A percentile compares a stretch with the other conserved stretches of the same genome.
phyloP scores from a whole-genome alignment of 148 eudicot genomes.

The Bassia scoparia region DNA sequence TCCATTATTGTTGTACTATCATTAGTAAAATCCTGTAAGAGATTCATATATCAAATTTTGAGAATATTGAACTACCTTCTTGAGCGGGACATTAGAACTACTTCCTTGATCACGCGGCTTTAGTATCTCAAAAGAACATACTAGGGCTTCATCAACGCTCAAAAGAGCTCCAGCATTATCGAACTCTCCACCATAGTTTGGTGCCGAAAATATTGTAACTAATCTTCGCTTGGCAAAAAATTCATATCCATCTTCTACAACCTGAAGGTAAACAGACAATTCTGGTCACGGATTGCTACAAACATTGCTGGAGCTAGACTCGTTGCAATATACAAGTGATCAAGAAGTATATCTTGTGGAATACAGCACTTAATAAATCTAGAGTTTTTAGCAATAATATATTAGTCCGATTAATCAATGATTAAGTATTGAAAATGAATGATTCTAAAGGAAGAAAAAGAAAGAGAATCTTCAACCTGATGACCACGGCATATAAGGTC shows the following conservation, averaged over 20 bases:
- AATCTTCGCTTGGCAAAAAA: constrained; percentile 82
- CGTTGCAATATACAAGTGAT: neutral
- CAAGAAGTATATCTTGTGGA: neutral
- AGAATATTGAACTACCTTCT: constrained; percentile 51
- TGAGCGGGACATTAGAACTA: constrained; percentile 55
- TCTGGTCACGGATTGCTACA: neutral
- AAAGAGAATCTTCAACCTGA: constrained; percentile 48
- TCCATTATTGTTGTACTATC: too few species aligned
- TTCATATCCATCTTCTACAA: constrained; percentile 95
- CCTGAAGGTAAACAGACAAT: constrained; percentile 36
- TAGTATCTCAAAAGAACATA: constrained; percentile 81
- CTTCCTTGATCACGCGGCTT: constrained; percentile 60
- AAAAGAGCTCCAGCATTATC: constrained; percentile 91
- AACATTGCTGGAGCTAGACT: neutral
- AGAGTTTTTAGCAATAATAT: too few species aligned
- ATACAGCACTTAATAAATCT: too few species aligned
- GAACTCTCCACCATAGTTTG: constrained; percentile 92
- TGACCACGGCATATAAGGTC: constrained; percentile 92
- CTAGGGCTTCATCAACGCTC: constrained; percentile 66
- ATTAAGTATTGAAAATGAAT: neutral
- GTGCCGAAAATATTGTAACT: constrained; percentile 91
- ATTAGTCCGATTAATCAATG: too few species aligned
- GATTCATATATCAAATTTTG: neutral
- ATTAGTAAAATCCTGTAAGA: too few species aligned
- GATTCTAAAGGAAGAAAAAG: constrained; percentile 2